Conservation (phyloP, 2,329 filamentous ascomycete species). For the Nannizzia gypsea region DNA sequence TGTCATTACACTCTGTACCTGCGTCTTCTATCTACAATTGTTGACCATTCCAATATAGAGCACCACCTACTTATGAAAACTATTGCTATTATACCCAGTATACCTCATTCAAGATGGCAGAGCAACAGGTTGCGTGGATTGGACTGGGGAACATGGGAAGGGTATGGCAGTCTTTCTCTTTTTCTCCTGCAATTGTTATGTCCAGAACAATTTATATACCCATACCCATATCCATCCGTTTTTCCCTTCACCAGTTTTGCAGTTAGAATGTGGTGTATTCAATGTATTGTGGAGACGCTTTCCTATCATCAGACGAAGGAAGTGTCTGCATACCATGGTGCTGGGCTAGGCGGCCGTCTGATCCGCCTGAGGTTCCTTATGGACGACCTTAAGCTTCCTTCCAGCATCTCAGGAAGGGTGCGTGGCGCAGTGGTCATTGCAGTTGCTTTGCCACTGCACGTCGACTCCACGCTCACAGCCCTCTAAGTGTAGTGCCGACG, state of each 20-base stretch:
- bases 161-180: slow-evolving; percentile 10
- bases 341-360: background rate
- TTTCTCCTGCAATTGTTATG: background rate
- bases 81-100: background rate
- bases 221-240: background rate
- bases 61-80: background rate
- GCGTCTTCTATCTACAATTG: background rate
- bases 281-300: too few species aligned
- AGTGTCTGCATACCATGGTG: too few species aligned
- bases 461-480: background rate
- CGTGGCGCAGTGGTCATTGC: background rate
- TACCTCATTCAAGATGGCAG: background rate
- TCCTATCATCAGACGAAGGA: too few species aligned
- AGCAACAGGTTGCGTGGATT: slow-evolving; percentile 16
- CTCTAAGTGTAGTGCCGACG: background rate
- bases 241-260: background rate
- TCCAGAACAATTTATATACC: background rate
- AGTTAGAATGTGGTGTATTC: background rate
- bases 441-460: background rate
- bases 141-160: slow-evolving; percentile 20
- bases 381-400: background rate
- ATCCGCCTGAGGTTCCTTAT: background rate
- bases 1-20: background rate
- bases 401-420: background rate
- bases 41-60: background rate